A percentile compares a stretch with the other conserved stretches of the same genome.
Evolutionary conservation across 2,329 filamentous ascomycete species (phyloP).

Genomic region (Ciborinia camelliae): DNA sequence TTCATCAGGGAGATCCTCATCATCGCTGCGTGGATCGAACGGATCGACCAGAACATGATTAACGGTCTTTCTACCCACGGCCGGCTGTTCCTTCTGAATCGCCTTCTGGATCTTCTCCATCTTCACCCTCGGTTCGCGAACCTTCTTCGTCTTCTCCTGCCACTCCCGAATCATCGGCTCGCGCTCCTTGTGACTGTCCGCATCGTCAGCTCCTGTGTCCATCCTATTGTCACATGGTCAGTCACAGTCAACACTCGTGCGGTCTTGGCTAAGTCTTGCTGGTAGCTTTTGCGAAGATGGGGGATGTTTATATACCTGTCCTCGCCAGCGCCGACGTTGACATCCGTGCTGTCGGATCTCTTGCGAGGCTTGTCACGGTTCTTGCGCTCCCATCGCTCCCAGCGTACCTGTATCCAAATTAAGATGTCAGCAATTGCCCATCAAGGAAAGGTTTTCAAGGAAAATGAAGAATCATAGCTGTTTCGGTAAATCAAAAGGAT

Average conservation of each 20-base stretch:
- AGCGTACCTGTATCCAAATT: too few relatives aligned
- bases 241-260: background rate
- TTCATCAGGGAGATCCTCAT: background rate
- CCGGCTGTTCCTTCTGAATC: background rate
- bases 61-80: background rate
- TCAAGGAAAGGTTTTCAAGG: too few relatives aligned
- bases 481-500: too few relatives aligned
- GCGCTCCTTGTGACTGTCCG: background rate
- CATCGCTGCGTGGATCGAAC: background rate
- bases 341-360: background rate
- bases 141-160: background rate
- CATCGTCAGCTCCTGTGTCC: background rate
- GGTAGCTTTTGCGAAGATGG: background rate
- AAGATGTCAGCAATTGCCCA: too few relatives aligned
- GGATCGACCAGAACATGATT: background rate
- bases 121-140: background rate
- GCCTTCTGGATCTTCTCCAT: too few relatives aligned
- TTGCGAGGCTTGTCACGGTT: background rate
- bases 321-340: background rate
- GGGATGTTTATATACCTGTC: background rate
- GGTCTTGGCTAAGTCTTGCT: background rate
- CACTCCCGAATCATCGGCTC: background rate
- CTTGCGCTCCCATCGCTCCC: background rate
- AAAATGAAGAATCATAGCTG: too few relatives aligned
- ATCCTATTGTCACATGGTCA: background rate